phyloP scores from a whole-genome alignment of 257 asterid genomes.

The Catharanthus roseus region DNA sequence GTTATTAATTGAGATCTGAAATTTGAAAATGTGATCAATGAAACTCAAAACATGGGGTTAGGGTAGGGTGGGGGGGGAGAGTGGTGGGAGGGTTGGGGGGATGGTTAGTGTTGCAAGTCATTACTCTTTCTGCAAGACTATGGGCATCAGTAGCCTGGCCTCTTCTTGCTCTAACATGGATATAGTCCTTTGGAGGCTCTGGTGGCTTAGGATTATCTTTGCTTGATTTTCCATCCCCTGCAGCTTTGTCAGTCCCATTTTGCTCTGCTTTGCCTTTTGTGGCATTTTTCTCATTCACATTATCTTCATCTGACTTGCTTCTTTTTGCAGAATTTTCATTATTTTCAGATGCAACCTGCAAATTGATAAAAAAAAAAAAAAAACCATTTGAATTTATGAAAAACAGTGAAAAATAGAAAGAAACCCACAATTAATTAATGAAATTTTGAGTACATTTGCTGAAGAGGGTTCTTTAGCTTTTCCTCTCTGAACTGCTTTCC shows the following conservation, averaged over 20 bases:
- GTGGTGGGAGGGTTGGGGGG: not conserved
- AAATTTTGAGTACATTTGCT: constrained; percentile 20
- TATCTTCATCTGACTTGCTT: constrained; percentile 40
- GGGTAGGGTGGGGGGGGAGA: not conserved
- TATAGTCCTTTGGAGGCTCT: constrained; percentile 76
- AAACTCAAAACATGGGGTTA: not conserved
- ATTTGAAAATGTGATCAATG: not conserved
- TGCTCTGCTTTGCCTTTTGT: constrained; percentile 20
- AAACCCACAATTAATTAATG: not conserved
- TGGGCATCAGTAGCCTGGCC: constrained; percentile 97
- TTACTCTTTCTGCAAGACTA: constrained; percentile 95
- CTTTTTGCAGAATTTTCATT: constrained; percentile 52
- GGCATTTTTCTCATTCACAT: constrained; percentile 26
- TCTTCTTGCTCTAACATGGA: constrained; percentile 94
- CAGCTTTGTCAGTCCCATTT: constrained; percentile 19
- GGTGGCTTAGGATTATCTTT: constrained; percentile 32
- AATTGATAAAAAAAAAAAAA: not conserved
- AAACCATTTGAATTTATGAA: not conserved
- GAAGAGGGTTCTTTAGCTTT: constrained; percentile 46
- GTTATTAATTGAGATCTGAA: not conserved
- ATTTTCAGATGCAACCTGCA: constrained; percentile 54
- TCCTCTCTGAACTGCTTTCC: constrained; percentile 54
- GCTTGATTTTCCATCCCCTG: constrained; percentile 16
- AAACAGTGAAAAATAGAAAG: not conserved
- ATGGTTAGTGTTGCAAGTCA: not conserved